Base-by-base conservation (phyloP, 2,329 filamentous ascomycete species). In the Saccharata proteae region DNA sequence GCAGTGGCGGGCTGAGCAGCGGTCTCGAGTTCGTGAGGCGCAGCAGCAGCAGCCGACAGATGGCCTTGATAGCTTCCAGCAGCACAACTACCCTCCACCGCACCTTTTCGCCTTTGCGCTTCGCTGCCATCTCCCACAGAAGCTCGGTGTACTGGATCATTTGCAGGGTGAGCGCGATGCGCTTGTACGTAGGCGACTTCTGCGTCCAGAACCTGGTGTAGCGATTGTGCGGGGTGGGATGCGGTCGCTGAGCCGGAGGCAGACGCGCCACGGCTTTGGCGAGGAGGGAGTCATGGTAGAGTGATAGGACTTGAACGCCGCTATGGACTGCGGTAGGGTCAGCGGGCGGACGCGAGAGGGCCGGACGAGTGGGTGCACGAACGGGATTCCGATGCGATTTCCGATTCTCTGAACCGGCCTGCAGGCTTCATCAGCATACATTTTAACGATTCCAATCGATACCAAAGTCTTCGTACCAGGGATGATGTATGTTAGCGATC, bases 71-170 rank as follows among this genome's bases (percentile, higher is more conserved):
- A 1, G 74, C 69, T 58, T 98, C 90, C 14, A 98, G 64, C 3
- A 92, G 51, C 8, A 96, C 76, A 5, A 96, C 74, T 0, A 92
- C 74, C 30, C 82, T 76, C 90, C 90, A 98, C 17, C 85, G 74
- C 16, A 78, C 59, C 47, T 71, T 75, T 54, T 92, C 85, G 12
- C 83, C 81, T 39, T 77, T 77, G 29, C 88, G 71, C 58, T 93
- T 92, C 16, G 86, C 86, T 16, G 80, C 74, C 90, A 98, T 98
- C 55, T 98, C 90, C 71, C 88, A 90, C n/a, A 98, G 62, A 17
- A 98, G 65, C 59, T 98, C 84, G 0, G 86, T 93, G 51, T 96
- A 96, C 43, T 90, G 81, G 16, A 94, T 80, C 59, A 93, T 80
- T 52, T 93, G 84, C 29, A 98, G 63, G 4, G 85, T 64, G 41